Conservation (phyloP, 768 basidiomycete genomes). For the Brasilioporus rufonigricans region DNA sequence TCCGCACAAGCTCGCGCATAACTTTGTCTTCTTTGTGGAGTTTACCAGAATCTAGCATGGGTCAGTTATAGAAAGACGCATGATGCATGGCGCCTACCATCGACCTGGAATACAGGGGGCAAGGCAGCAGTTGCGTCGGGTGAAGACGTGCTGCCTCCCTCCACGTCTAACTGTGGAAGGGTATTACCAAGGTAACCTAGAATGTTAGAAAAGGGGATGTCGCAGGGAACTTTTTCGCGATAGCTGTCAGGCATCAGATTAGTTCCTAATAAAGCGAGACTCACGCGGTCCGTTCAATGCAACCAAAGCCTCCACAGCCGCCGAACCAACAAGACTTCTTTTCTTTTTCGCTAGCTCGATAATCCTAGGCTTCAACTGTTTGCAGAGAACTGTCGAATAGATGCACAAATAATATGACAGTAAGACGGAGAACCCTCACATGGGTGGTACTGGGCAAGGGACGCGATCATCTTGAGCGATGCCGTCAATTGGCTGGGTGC, state of each 20-base stretch:
- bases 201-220: too few species aligned
- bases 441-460: neutral
- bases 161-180: slow-evolving; percentile 6
- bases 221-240: neutral
- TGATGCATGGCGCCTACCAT: neutral
- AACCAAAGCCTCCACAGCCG: too few species aligned
- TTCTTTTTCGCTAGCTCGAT: neutral
- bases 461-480: neutral
- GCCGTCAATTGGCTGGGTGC: neutral
- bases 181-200: neutral
- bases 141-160: neutral
- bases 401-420: too few species aligned
- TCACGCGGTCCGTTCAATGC: neutral
- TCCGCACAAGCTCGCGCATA: neutral
- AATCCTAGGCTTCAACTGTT: neutral
- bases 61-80: neutral
- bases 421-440: neutral
- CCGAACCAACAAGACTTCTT: neutral
- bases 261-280: too few species aligned
- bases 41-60: neutral
- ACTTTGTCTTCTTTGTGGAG: neutral
- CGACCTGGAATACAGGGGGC: neutral
- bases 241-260: neutral
- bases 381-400: neutral
- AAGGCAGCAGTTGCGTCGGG: neutral